phyloP scores from a whole-genome alignment of 495 filamentous ascomycete species.

The Podospora pseudopauciseta region DNA sequence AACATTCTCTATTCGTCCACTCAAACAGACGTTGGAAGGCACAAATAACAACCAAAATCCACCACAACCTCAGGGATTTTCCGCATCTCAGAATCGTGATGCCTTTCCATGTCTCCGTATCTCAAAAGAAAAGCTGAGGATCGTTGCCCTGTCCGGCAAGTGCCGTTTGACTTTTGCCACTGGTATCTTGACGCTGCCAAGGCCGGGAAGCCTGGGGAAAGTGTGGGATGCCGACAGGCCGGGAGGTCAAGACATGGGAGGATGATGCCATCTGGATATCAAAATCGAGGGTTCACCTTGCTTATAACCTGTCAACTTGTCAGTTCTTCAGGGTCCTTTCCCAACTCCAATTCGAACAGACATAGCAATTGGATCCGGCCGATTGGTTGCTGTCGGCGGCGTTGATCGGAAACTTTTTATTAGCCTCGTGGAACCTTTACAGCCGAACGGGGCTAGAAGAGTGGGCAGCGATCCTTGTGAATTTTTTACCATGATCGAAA shows the following conservation, averaged over 20 bases:
- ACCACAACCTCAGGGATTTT: background rate
- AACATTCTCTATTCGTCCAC: background rate
- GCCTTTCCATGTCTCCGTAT: background rate
- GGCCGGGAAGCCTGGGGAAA: constrained; percentile 5
- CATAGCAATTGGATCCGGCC: constrained; percentile 12
- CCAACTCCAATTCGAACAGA: background rate
- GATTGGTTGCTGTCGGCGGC: constrained; percentile 18
- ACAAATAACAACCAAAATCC: background rate
- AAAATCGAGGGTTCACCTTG: constrained; percentile 5
- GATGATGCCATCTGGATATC: background rate
- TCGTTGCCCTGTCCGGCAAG: constrained; percentile 5
- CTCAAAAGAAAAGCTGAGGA: background rate
- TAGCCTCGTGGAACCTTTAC: constrained; percentile 28
- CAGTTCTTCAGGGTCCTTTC: background rate
- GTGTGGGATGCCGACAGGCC: background rate
- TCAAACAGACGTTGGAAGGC: background rate
- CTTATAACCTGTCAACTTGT: background rate
- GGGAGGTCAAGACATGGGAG: background rate
- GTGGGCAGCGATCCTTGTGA: constrained; percentile 9
- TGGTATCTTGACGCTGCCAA: background rate
- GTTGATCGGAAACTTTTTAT: constrained; percentile 24
- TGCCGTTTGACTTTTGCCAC: background rate
- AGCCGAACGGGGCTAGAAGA: constrained; percentile 28
- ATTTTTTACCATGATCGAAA: background rate
- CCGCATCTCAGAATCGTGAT: too few relatives aligned